A percentile compares a stretch with the other conserved stretches of the same genome.
Conservation (phyloP, 257 asterid genomes). For the Solanum corneliomulleri region DNA sequence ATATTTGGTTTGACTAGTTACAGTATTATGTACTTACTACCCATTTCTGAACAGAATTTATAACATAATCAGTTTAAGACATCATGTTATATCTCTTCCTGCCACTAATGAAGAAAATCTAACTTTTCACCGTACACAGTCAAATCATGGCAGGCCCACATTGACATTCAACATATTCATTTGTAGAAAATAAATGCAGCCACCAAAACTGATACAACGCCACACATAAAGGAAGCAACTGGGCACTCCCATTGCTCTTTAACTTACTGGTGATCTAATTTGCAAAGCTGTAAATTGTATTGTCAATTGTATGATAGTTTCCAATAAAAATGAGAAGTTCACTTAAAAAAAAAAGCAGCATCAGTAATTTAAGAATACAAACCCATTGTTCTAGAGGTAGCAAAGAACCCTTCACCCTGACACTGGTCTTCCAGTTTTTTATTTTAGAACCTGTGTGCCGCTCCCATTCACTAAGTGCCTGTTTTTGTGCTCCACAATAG, state of each 20-base stretch:
- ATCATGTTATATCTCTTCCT: background rate
- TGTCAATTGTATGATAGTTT: background rate
- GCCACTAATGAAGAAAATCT: background rate
- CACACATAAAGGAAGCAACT: background rate
- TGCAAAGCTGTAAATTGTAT: background rate
- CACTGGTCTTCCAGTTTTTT: conserved; percentile 90
- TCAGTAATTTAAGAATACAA: conserved; percentile 21
- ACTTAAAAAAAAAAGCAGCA: background rate
- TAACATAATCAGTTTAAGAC: background rate
- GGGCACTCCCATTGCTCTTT: background rate
- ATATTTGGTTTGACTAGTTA: background rate
- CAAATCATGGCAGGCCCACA: background rate
- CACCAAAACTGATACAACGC: background rate
- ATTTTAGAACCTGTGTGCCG: conserved; percentile 80
- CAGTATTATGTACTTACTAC: background rate
- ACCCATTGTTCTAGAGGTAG: conserved; percentile 96
- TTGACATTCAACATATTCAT: background rate
- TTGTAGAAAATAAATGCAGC: background rate
- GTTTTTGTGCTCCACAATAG: conserved; percentile 78
- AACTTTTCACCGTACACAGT: background rate
- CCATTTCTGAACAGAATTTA: background rate
- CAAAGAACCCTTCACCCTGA: conserved; percentile 76
- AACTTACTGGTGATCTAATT: background rate
- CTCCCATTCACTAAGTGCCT: conserved; percentile 93
- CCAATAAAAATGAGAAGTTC: background rate